phyloP scores from a whole-genome alignment of 176 grass and related monocot genomes.

The Paspalum vaginatum region DNA sequence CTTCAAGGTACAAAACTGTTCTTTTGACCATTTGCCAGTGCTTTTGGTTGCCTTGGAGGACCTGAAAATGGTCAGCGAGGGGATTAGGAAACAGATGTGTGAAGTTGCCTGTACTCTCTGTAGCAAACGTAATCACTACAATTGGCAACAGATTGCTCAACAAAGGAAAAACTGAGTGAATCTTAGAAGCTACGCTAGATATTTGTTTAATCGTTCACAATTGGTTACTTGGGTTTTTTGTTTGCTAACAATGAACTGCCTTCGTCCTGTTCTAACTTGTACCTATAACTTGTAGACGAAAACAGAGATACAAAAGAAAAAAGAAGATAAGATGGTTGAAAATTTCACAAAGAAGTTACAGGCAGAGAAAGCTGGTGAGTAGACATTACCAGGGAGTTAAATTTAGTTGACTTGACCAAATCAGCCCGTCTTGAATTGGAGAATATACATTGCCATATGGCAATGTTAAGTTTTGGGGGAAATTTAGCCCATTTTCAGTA shows the following conservation, averaged over 20 bases:
- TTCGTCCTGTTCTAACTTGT: slow-evolving; percentile 12
- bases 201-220: neutral
- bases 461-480: neutral
- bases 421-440: neutral
- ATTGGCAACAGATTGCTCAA: neutral
- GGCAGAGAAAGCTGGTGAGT: slow-evolving; percentile 51
- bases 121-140: neutral
- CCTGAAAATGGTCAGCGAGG: neutral
- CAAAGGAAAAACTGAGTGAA: neutral
- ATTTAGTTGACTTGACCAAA: neutral
- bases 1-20: slow-evolving; percentile 31
- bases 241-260: neutral
- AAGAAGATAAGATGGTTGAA: slow-evolving; percentile 39
- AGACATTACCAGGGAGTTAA: neutral
- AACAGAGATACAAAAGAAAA: slow-evolving; percentile 37
- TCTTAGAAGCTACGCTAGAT: neutral
- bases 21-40: neutral
- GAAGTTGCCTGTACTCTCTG: neutral
- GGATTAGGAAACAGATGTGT: neutral
- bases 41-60: neutral
- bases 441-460: neutral
- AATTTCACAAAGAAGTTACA: slow-evolving; percentile 45
- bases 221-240: neutral
- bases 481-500: neutral
- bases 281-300: slow-evolving; percentile 23